A percentile compares a stretch with the other conserved stretches of the same genome.
Evolutionary conservation across 2,329 filamentous ascomycete genomes (phyloP).

Genomic region (Alternaria gaisen): DNA sequence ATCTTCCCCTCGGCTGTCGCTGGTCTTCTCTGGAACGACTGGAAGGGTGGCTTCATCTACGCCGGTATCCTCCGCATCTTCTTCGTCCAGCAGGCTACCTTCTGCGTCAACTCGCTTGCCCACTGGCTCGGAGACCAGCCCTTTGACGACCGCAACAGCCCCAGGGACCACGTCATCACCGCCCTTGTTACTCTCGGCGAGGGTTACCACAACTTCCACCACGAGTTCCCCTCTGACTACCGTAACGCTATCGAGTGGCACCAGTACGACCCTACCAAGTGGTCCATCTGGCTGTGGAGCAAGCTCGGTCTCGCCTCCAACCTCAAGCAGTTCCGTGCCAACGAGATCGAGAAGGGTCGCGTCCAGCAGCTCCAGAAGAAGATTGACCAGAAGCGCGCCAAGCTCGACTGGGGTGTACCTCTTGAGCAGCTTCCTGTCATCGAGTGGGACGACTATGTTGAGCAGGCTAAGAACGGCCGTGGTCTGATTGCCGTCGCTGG

Average conservation of each 20-base stretch:
- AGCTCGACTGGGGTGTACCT: constrained; percentile 55
- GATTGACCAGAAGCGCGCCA: constrained; percentile 55
- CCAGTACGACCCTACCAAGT: constrained; percentile 57
- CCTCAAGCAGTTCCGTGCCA: constrained; percentile 56
- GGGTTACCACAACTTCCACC: constrained; percentile 58
- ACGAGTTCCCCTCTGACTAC: constrained; percentile 57
- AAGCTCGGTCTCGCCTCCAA: constrained; percentile 55
- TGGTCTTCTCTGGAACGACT: constrained; percentile 61
- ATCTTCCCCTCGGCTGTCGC: constrained; percentile 60
- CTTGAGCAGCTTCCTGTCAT: constrained; percentile 55
- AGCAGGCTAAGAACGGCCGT: constrained; percentile 54
- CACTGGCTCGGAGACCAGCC: constrained; percentile 62
- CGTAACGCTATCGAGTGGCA: constrained; percentile 55
- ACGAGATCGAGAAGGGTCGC: constrained; percentile 57
- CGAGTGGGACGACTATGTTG: constrained; percentile 56
- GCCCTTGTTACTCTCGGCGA: constrained; percentile 56
- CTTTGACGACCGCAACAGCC: constrained; percentile 56
- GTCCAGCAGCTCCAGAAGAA: constrained; percentile 57
- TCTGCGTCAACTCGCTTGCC: constrained; percentile 64
- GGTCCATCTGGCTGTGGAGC: constrained; percentile 56
- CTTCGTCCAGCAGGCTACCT: constrained; percentile 63
- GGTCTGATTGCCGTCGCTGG: constrained; percentile 53
- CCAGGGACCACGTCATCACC: constrained; percentile 55
- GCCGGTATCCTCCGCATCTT: constrained; percentile 62
- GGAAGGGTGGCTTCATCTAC: constrained; percentile 61